Evolutionary conservation across 208 protist species (phyloP).

Genomic region (Wallacemonas rigidus): DNA sequence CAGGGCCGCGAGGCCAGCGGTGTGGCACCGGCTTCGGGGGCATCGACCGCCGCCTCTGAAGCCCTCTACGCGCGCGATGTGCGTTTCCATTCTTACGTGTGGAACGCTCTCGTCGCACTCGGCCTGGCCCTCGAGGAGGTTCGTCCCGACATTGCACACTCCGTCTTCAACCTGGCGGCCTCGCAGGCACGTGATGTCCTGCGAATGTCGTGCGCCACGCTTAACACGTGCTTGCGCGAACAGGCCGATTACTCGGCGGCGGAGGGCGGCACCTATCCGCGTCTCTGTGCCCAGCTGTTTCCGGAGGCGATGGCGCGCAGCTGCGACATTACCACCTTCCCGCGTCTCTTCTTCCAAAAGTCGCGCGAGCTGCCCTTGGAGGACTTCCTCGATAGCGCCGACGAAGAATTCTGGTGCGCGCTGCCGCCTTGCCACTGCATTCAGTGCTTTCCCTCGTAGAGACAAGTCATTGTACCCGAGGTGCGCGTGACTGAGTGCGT

Average conservation of each 20-base stretch:
- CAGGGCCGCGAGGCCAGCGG: not conserved
- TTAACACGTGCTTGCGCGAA: conserved; percentile 32
- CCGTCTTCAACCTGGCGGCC: conserved; percentile 35
- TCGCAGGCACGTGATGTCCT: conserved; percentile 42
- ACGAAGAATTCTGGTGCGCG: conserved; percentile 33
- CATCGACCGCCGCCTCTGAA: conserved; percentile 12
- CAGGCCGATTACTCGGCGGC: not conserved
- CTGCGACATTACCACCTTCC: conserved; percentile 48
- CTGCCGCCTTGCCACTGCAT: conserved; percentile 52
- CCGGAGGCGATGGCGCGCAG: conserved; percentile 12
- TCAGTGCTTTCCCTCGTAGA: conserved; percentile 30
- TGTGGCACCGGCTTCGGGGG: conserved; percentile 15
- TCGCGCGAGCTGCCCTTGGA: conserved; percentile 28
- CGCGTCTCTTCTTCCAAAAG: conserved; percentile 36
- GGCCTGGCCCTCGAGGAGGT: conserved; percentile 57
- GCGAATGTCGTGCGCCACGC: conserved; percentile 20
- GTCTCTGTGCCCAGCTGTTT: conserved; percentile 6
- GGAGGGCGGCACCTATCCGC: not conserved
- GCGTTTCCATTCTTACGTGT: conserved; percentile 49
- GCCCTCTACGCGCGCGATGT: conserved; percentile 34
- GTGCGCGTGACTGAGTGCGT: too few species aligned
- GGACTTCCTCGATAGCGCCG: conserved; percentile 16
- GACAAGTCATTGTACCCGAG: not conserved
- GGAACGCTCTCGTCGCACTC: conserved; percentile 55
- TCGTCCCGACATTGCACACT: conserved; percentile 38